Evolutionary conservation across 73 alveolate species (phyloP).

Genomic region (Stentor coeruleus): DNA sequence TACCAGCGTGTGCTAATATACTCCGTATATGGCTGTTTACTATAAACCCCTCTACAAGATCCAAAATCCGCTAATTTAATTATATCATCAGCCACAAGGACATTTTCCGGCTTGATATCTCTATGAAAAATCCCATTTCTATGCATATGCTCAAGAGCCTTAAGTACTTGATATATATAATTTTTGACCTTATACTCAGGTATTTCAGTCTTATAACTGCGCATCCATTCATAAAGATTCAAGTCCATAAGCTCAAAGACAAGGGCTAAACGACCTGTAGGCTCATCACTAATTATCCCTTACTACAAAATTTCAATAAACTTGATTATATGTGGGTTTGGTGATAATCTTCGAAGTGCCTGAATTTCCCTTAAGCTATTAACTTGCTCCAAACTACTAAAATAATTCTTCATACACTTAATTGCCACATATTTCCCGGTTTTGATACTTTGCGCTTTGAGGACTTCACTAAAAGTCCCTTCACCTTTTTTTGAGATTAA

Average conservation of each 20-base stretch:
- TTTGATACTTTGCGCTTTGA: conserved; percentile 67
- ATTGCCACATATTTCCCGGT: conserved; percentile 85
- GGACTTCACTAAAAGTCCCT: conserved; percentile 83
- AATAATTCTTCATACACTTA: conserved; percentile 76
- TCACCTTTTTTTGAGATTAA: conserved; percentile 64
- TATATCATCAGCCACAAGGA: conserved; percentile 43
- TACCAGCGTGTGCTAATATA: conserved; percentile 88
- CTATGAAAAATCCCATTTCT: conserved; percentile 94
- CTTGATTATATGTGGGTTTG: conserved; percentile 80
- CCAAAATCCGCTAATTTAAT: conserved; percentile 92
- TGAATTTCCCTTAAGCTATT: conserved; percentile 79
- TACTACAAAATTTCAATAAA: conserved; percentile 70
- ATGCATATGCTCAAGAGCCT: conserved; percentile 96
- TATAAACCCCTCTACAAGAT: conserved; percentile 85
- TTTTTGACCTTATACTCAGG: conserved; percentile 84
- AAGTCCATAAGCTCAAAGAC: conserved; percentile 99
- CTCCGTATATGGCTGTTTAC: conserved; percentile 94
- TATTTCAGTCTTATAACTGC: conserved; percentile 77
- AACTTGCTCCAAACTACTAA: conserved; percentile 63
- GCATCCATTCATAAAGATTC: conserved; percentile 96
- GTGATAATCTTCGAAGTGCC: conserved; percentile 79
- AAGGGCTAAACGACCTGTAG: conserved; percentile 97
- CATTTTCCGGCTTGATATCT: conserved; percentile 78
- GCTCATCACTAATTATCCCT: conserved; percentile 71
- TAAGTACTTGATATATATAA: conserved; percentile 84